Evolutionary conservation across 1,139 yeast genomes (phyloP).

Genomic region (Candida tropicalis): DNA sequence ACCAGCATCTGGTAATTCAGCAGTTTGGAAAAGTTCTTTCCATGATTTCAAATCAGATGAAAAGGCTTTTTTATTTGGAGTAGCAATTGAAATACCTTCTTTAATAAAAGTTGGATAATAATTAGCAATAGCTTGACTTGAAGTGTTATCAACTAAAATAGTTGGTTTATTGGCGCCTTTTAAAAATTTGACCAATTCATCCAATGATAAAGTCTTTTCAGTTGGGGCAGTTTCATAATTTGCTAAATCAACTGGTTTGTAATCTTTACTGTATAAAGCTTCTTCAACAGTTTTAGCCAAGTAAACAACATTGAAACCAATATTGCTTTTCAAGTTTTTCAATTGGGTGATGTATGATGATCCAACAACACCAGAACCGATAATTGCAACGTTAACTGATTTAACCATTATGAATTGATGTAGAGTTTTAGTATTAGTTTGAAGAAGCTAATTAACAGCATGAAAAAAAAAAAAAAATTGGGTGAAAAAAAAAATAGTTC

Average conservation of each 20-base stretch:
- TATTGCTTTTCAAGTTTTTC: slow-evolving; percentile 62
- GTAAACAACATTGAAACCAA: slow-evolving; percentile 74
- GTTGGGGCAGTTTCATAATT: slow-evolving; percentile 59
- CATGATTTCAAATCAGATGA: slow-evolving; percentile 77
- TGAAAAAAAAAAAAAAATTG: neutral
- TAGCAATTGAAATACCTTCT: slow-evolving; percentile 88
- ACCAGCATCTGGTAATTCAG: slow-evolving; percentile 61
- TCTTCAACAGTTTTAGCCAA: slow-evolving; percentile 72
- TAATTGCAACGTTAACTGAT: slow-evolving; percentile 76
- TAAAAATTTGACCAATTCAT: slow-evolving; percentile 63
- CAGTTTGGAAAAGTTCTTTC: slow-evolving; percentile 67
- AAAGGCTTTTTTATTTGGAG: slow-evolving; percentile 97
- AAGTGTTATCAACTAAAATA: slow-evolving; percentile 90
- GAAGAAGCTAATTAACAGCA: neutral
- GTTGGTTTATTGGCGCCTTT: slow-evolving; percentile 71
- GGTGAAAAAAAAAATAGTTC: neutral
- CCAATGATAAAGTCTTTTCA: slow-evolving; percentile 54
- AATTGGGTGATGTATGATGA: slow-evolving; percentile 71
- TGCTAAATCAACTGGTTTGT: slow-evolving; percentile 65
- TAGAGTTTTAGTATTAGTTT: neutral
- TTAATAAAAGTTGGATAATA: slow-evolving; percentile 73
- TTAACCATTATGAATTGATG: slow-evolving; percentile 37
- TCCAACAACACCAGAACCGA: slow-evolving; percentile 96
- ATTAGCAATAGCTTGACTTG: slow-evolving; percentile 74
- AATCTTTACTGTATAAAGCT: slow-evolving; percentile 69